A percentile compares a stretch with the other conserved stretches of the same genome.
Conservation (phyloP, 345 rosid species). For the Bruguiera sexangula region DNA sequence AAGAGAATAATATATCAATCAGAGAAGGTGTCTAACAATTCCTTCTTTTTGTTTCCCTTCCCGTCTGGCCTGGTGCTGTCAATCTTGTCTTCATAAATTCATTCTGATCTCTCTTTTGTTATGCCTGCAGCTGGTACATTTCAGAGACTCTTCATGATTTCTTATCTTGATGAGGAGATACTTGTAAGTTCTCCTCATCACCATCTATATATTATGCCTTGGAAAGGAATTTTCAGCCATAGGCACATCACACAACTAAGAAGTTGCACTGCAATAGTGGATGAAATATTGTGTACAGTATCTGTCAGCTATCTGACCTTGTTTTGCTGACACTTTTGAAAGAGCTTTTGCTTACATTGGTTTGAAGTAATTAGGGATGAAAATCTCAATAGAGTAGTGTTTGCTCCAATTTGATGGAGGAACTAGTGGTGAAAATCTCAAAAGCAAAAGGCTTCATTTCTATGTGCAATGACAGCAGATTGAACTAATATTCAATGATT, state of each 20-base stretch:
- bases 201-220: background rate
- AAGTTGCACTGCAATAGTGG: background rate
- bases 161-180: slow-evolving; percentile 89
- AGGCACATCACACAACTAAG: background rate
- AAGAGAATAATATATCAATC: background rate
- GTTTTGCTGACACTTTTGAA: background rate
- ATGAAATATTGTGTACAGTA: background rate
- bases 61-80: background rate
- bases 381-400: slow-evolving; percentile 1
- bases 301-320: background rate
- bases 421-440: background rate
- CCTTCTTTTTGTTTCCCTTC: background rate
- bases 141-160: slow-evolving; percentile 89
- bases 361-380: background rate
- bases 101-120: background rate
- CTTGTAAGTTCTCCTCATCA: slow-evolving; percentile 3
- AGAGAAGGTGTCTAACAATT: background rate
- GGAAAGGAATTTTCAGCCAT: background rate
- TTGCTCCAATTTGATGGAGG: background rate
- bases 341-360: background rate
- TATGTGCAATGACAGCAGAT: background rate
- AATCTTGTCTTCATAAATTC: background rate
- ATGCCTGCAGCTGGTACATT: slow-evolving; percentile 66
- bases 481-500: background rate
- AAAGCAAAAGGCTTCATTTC: background rate